Conservation (phyloP, 2,329 filamentous ascomycete genomes). For the Aschersonia sp. region DNA sequence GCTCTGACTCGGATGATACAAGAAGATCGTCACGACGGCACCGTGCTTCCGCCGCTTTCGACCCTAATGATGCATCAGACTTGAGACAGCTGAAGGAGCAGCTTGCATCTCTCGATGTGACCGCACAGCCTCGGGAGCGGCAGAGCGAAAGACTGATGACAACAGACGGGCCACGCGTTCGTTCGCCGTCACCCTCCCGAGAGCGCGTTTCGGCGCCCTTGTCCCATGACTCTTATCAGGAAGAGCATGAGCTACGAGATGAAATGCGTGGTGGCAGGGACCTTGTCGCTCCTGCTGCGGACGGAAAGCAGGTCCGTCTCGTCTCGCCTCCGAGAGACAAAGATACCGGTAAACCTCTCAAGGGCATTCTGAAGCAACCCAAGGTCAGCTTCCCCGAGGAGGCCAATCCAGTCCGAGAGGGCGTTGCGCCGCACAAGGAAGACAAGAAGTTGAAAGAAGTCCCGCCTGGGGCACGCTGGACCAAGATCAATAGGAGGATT, state of each 20-base stretch:
- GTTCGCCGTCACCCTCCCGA: constrained; percentile 8
- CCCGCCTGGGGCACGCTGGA: constrained; percentile 73
- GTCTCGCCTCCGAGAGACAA: constrained; percentile 57
- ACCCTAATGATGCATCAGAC: constrained; percentile 37
- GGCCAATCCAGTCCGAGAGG: constrained; percentile 67
- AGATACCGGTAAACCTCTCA: constrained; percentile 54
- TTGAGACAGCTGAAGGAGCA: constrained; percentile 35
- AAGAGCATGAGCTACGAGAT: constrained; percentile 5
- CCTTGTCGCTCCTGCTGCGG: constrained; percentile 13
- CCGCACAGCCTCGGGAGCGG: constrained; percentile 9
- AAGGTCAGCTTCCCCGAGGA: constrained; percentile 78
- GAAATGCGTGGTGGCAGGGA: constrained; percentile 27
- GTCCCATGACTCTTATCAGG: constrained; percentile 2
- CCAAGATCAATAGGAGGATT: constrained; percentile 74
- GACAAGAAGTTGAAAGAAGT: constrained; percentile 58
- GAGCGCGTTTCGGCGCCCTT: constrained; percentile 5
- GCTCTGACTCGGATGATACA: constrained; percentile 27
- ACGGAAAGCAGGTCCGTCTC: constrained; percentile 43
- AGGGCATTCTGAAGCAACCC: constrained; percentile 75
- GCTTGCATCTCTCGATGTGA: constrained; percentile 24
- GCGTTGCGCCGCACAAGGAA: constrained; percentile 87
- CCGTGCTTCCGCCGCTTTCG: constrained; percentile 27
- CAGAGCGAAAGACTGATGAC: not conserved
- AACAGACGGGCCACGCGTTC: constrained; percentile 3
- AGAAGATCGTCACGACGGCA: constrained; percentile 22